Evolutionary conservation across 192 early-diverging fungal species (phyloP), one percentile per base, ranked within the genome.

Genomic region (Umbelopsis ramanniana): DNA sequence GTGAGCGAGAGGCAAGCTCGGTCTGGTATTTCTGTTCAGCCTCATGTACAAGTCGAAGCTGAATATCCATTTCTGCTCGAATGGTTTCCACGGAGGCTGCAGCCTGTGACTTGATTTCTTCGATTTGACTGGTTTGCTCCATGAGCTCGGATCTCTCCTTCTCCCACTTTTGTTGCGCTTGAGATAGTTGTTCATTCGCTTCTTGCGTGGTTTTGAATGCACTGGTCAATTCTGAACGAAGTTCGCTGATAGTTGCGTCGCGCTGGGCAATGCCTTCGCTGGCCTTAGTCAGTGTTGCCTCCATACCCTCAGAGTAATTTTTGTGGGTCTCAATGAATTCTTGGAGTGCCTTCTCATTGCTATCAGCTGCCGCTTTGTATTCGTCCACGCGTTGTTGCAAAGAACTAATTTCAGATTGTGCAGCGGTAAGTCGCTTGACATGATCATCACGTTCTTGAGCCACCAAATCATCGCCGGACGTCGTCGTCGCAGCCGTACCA

Each of bases 91-190:
- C 33, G 5, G 57, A 63, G 0, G 57, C 26, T 0, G 57, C 57
- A 37, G 57, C 57, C 26, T 63, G 57, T 3, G 57, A 63, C 33
- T 63, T 63, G 57, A 63, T 63, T 29, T 63, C 57, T 63, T 63
- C 57, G 26, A 63, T 63, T 38, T 63, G 57, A 12, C 29, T 5
- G 14, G 57, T 63, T 19, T 63, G 57, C 17, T 29, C 57, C 26
- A 37, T 7, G 33, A 63, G 57, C 12, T 63, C 57, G 17, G 57
- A 11, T 17, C 7, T 38, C 33, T 63, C 57, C 29, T 63, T 63
- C 57, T 63, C 57, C 57, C 57, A 63, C 17, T 63, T 63, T 17
- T 63, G 57, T n/a, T 63, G 57, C 8, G 57, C 63, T 26, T 72
- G 45, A n/a, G 71, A 14, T 1, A 72, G 45, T 40, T 72, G 38